Evolutionary conservation across 1,139 yeast species (phyloP), one percentile per base, ranked within the genome.

Genomic region (Meyerozyma guilliermondii): DNA sequence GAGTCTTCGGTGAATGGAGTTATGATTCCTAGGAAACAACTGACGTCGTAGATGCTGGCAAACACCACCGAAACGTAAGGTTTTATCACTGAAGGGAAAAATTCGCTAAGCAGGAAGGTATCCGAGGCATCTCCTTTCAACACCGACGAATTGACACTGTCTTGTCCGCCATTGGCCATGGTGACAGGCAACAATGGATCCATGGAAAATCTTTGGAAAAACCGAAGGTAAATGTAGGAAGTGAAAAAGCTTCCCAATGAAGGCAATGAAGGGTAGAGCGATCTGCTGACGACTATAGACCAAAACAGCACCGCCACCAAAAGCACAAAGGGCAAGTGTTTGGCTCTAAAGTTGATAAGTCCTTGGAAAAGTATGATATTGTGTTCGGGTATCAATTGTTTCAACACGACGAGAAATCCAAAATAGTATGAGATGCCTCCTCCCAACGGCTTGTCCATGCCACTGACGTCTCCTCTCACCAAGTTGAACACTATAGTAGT

Each of bases 361-460:
- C 88, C 83, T 43, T 79, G 74, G 56, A 85, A 80, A 35, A 89
- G 64, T 23, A 79, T 78, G 43, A 88, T 75, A 43, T 87, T 82
- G 56, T 88, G 95, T 58, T 91, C 97, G 5, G 97, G 97, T 27
- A 87, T 80, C 52, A 87, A 69, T 62, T 91, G 97, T 62, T 88
- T 89, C 59, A 88, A 79, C 7, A 89, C 94, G 29, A 91, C 95
- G 45, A 89, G 66, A 52, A 87, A 84, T 3, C 88, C 92, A 56
- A 87, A 70, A 48, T 85, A 72, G 46, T 87, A 66, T 1, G 88
- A 81, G 35, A 81, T 75, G 17, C 88, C 82, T 0, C 96, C 97
- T 43, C 87, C 86, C 41, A 83, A 64, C 4, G 84, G 77, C 42
- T 60, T 60, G 44, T 65, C 66, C 69, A 74, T 69, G 0, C 71